These are phyloP conservation scores for Sporisorium scitamineum DNA, from an alignment of 1,284 basidiomycete genomes.

Conservation along the genomic window DNA sequence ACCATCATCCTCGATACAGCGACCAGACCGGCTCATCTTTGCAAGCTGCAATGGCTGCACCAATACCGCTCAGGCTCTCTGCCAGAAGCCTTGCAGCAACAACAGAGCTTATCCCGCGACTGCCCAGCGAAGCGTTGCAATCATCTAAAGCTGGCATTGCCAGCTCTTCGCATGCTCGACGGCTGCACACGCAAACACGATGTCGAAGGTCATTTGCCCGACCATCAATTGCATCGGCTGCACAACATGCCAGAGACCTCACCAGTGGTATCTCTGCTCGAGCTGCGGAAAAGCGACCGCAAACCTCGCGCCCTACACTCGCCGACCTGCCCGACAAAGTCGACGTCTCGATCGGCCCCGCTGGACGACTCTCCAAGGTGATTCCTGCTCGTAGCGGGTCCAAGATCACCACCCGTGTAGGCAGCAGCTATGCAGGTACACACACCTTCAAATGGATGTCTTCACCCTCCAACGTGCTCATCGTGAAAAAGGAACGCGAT, in stretches of 20 bases:
- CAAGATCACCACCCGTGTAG: conserved; percentile 61
- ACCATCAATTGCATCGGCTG: neutral
- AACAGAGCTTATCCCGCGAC: neutral
- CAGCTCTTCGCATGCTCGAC: neutral
- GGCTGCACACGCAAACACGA: neutral
- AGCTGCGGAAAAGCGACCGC: conserved; percentile 24
- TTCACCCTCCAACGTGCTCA: conserved; percentile 70
- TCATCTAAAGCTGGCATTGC: neutral
- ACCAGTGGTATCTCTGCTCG: conserved; percentile 2
- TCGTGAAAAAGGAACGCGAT: conserved; percentile 73
- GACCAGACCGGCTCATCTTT: neutral
- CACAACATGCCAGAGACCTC: neutral
- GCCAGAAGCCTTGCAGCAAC: neutral
- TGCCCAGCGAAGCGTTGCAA: neutral
- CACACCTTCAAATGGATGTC: conserved; percentile 67
- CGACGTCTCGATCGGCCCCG: conserved; percentile 50
- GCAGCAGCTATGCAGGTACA: conserved; percentile 63
- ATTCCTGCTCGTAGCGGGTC: conserved; percentile 40
- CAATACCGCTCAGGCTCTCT: neutral
- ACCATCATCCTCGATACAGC: neutral
- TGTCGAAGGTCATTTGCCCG: neutral
- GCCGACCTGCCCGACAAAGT: conserved; percentile 57
- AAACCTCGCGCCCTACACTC: conserved; percentile 24
- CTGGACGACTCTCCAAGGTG: conserved; percentile 59
- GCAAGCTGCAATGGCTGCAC: neutral